Evolutionary conservation across 139 green algal species (phyloP), one percentile per base, ranked within the genome.

Genomic region (Coccomyxa sp.): DNA sequence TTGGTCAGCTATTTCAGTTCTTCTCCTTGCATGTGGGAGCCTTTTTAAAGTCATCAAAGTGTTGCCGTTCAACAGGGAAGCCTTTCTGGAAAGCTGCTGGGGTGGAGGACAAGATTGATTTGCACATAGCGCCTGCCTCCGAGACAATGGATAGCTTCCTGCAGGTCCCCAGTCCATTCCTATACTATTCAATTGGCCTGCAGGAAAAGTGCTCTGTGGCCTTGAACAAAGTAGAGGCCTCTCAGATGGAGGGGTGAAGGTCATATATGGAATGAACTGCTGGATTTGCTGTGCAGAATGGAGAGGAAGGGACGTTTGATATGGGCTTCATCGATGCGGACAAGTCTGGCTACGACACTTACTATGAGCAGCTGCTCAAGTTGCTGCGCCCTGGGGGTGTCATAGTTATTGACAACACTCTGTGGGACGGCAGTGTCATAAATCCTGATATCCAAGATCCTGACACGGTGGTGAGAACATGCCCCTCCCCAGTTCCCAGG

Each of bases 311-410:
- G 13, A 57, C 13, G 0, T 71, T 79, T 68, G 81, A 84, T n/a
- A 25, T 84, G 67, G 67, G 32, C 31, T 84, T 84, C 81, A 79
- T 84, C 71, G 81, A 84, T 38, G 81, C 81, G 27, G 81, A 84
- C 21, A 84, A 84, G 38, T 25, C 30, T 21, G 51, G 32, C 38
- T 84, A 84, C 63, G 45, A 79, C 31, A 67, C 67, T 51, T 84
- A 84, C 81, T 84, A 84, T 66, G 81, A 84, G 68, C 81, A 74
- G 27, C 27, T 59, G 13, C 67, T 84, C 10, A 17, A 68, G 16
- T 67, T 84, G 51, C 27, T 84, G 13, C 23, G 68, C 38, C 81
- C 81, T 23, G 81, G 81, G 25, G 81, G 81, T 31, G 81, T 84
- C 0, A 79, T 80, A 10, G 45, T 82, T 28, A 30, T 82, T 45